Percentiles rank a stretch among this genome's conserved stretches.
phyloP scores from a whole-genome alignment of 371 early-diverging fungal genomes.

The Rhizomucor miehei region DNA sequence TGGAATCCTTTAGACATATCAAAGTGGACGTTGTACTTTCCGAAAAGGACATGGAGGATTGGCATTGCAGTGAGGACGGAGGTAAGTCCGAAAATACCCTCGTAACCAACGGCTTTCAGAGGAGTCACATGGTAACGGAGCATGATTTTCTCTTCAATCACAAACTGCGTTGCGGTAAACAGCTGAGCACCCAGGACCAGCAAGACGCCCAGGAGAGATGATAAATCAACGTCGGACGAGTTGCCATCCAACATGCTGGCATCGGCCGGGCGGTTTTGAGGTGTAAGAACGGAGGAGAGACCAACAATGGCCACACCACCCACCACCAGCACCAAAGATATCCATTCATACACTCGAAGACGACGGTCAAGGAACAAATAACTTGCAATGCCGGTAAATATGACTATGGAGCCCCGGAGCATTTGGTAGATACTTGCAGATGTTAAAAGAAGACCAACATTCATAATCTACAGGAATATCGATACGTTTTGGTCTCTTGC shows the following conservation, averaged over 20 bases:
- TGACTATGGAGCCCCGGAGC: constrained; percentile 93
- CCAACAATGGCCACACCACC: constrained; percentile 88
- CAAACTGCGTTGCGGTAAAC: constrained; percentile 92
- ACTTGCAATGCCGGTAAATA: constrained; percentile 89
- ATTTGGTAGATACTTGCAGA: constrained; percentile 96
- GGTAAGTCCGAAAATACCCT: constrained; percentile 88
- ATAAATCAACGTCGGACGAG: constrained; percentile 19
- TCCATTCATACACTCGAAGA: constrained; percentile 77
- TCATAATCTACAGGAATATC: constrained; percentile 65
- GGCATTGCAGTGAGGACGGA: constrained; percentile 72
- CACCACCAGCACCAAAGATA: constrained; percentile 76
- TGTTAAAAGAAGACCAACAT: constrained; percentile 88
- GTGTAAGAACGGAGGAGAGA: constrained; percentile 60
- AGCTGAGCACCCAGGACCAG: constrained; percentile 88
- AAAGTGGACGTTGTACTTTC: constrained; percentile 67
- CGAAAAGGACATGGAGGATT: constrained; percentile 69
- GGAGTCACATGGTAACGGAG: constrained; percentile 74
- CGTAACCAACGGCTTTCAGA: constrained; percentile 88
- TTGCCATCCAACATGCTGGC: background rate
- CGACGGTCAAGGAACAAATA: constrained; percentile 79
- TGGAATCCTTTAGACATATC: constrained; percentile 74
- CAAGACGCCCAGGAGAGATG: constrained; percentile 67
- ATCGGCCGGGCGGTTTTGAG: constrained; percentile 33
- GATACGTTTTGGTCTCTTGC: constrained; percentile 3
- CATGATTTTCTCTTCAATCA: constrained; percentile 93